Evolutionary conservation across 164 flowering plant species (phyloP).

Genomic region (Dillenia turbinata): DNA sequence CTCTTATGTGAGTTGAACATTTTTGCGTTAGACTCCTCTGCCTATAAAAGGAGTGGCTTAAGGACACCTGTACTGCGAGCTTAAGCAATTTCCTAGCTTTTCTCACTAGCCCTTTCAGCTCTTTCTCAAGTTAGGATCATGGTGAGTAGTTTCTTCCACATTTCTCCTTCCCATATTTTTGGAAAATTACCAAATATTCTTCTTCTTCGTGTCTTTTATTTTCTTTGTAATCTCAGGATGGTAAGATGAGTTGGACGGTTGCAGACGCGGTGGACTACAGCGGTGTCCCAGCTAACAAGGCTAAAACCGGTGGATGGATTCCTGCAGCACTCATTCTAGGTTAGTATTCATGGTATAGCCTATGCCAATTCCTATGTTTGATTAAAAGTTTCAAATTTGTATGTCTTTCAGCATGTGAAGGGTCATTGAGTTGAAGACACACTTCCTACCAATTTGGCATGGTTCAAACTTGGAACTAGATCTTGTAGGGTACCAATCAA

Average conservation of each 20-base stretch:
- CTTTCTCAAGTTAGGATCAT: slow-evolving; percentile 17
- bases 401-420: too few species aligned
- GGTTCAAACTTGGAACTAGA: too few species aligned
- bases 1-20: slow-evolving; percentile 11
- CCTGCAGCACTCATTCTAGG: slow-evolving; percentile 79
- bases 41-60: slow-evolving; percentile 40
- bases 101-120: slow-evolving; percentile 11
- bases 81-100: slow-evolving; percentile 13
- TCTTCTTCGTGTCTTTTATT: background rate
- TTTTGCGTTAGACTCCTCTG: background rate
- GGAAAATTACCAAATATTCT: background rate
- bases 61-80: slow-evolving; percentile 14
- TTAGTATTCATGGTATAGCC: slow-evolving; percentile 13
- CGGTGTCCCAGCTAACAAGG: slow-evolving; percentile 68
- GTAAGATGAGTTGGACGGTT: slow-evolving; percentile 49
- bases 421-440: too few species aligned
- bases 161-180: background rate
- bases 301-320: slow-evolving; percentile 90
- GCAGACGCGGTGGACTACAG: slow-evolving; percentile 66
- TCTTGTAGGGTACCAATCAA: too few species aligned
- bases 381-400: too few species aligned
- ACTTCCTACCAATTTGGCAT: too few species aligned
- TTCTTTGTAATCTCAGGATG: slow-evolving; percentile 29
- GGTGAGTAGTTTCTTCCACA: slow-evolving; percentile 15
- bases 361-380: too few species aligned